Evolutionary conservation across 179 eudicot genomes (phyloP).

Genomic region (Spergularia azorica): DNA sequence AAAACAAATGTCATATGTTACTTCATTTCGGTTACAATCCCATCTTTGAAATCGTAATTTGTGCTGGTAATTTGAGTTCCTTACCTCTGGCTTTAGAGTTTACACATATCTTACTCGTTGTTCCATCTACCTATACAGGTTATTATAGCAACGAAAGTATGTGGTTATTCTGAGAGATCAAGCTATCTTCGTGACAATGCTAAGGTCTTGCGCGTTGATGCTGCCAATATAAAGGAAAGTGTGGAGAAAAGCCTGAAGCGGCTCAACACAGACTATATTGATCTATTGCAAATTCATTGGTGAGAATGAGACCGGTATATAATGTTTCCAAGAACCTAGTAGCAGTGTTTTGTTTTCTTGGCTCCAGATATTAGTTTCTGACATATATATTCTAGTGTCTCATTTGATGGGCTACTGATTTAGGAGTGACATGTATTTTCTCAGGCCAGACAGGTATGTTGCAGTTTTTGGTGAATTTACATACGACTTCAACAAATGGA

Average conservation of each 20-base stretch:
- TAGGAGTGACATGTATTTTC: conserved; percentile 6
- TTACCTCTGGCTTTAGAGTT: neutral
- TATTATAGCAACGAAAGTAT: conserved; percentile 87
- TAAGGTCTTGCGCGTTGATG: conserved; percentile 79
- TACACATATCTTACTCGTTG: neutral
- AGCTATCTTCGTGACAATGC: conserved; percentile 73
- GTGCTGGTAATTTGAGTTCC: neutral
- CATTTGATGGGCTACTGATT: neutral
- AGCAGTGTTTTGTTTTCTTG: neutral
- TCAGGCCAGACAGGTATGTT: conserved; percentile 97
- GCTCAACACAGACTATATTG: conserved; percentile 86
- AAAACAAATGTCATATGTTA: too few species aligned
- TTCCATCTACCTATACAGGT: conserved; percentile 40
- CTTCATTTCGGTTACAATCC: neutral
- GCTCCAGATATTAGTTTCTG: neutral
- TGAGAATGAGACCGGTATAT: conserved; percentile 33
- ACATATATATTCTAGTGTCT: neutral
- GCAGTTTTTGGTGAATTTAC: conserved; percentile 77
- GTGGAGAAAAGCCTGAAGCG: conserved; percentile 97
- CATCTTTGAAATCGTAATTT: neutral
- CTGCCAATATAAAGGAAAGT: conserved; percentile 91
- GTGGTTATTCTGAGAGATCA: conserved; percentile 82
- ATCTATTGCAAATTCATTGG: conserved; percentile 95
- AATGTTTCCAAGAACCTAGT: conserved; percentile 6
- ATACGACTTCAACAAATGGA: conserved; percentile 81